These are phyloP conservation scores for Blastocystis sp. DNA, from an alignment of 352 stramenopile species.

Conservation along the genomic window DNA sequence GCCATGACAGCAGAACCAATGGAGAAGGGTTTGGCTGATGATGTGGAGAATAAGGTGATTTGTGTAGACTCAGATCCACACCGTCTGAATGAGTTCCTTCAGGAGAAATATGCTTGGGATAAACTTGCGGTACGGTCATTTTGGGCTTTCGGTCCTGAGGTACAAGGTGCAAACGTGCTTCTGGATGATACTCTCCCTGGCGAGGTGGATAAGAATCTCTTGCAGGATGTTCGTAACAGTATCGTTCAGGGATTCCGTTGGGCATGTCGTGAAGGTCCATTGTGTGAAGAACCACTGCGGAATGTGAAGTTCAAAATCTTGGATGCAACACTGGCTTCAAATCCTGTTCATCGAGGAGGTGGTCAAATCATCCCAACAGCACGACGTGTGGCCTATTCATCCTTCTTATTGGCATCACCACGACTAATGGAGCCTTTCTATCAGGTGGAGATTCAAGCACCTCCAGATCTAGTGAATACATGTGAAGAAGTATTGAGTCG, in stretches of 20 bases:
- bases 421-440: slow-evolving; percentile 95
- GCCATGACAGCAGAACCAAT: slow-evolving; percentile 96
- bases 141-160: slow-evolving; percentile 93
- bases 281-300: slow-evolving; percentile 96
- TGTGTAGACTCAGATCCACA: slow-evolving; percentile 73
- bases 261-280: slow-evolving; percentile 90
- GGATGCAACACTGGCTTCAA: slow-evolving; percentile 85
- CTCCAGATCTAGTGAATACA: slow-evolving; percentile 85
- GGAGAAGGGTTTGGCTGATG: slow-evolving; percentile 79
- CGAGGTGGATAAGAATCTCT: slow-evolving; percentile 85
- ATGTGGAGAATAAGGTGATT: slow-evolving; percentile 86
- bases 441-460: slow-evolving; percentile 91
- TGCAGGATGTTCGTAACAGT: slow-evolving; percentile 73
- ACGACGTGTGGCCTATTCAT: slow-evolving; percentile 89
- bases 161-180: slow-evolving; percentile 87
- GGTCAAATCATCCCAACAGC: slow-evolving; percentile 97
- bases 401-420: slow-evolving; percentile 90
- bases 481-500: slow-evolving; percentile 88
- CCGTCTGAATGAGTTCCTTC: slow-evolving; percentile 72
- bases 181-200: slow-evolving; percentile 93
- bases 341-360: slow-evolving; percentile 86
- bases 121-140: slow-evolving; percentile 89
- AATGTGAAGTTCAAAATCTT: slow-evolving; percentile 97
- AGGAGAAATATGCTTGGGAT: slow-evolving; percentile 97
- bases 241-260: slow-evolving; percentile 92